phyloP scores from a whole-genome alignment of 2,329 filamentous ascomycete species.

The Reticulascus tulasneorum region DNA sequence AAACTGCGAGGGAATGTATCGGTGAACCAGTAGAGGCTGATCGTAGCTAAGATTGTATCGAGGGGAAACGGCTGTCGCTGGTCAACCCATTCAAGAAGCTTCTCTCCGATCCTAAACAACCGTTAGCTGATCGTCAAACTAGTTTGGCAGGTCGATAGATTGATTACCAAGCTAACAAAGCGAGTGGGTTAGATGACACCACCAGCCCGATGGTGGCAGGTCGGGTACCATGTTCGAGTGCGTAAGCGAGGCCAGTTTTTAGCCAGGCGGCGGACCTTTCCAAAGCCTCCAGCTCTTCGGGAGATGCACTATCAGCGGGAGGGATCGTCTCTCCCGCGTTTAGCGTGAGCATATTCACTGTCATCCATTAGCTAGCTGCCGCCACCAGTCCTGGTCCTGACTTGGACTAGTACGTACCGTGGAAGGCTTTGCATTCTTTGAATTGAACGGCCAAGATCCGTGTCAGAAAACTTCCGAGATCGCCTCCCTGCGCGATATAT shows the following conservation, averaged over 20 bases:
- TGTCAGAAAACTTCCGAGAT: conserved; percentile 44
- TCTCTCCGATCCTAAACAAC: conserved; percentile 47
- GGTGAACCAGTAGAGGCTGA: conserved; percentile 54
- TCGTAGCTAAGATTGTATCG: conserved; percentile 42
- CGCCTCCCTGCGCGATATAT: conserved; percentile 55
- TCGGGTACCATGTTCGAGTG: conserved; percentile 46
- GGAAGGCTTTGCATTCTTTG: conserved; percentile 42
- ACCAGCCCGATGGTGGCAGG: conserved; percentile 54
- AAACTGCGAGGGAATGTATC: conserved; percentile 42
- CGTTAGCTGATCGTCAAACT: no score
- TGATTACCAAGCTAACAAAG: conserved; percentile 47
- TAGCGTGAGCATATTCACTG: conserved; percentile 6
- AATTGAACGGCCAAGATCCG: conserved; percentile 36
- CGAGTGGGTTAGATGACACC: conserved; percentile 49
- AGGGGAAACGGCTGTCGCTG: conserved; percentile 27
- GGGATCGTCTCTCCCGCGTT: not conserved
- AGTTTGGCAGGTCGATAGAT: not conserved
- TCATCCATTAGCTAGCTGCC: not conserved
- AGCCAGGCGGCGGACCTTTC: conserved; percentile 33
- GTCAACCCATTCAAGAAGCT: conserved; percentile 52
- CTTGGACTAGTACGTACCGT: conserved; percentile 8
- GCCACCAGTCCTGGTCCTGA: no score
- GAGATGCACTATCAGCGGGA: not conserved
- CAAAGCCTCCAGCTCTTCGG: conserved; percentile 17
- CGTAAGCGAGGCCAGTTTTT: conserved; percentile 43